A percentile compares a stretch with the other conserved stretches of the same genome.
Conservation (phyloP, 1,139 yeast genomes). For the Protomyces arabidopsidicola region DNA sequence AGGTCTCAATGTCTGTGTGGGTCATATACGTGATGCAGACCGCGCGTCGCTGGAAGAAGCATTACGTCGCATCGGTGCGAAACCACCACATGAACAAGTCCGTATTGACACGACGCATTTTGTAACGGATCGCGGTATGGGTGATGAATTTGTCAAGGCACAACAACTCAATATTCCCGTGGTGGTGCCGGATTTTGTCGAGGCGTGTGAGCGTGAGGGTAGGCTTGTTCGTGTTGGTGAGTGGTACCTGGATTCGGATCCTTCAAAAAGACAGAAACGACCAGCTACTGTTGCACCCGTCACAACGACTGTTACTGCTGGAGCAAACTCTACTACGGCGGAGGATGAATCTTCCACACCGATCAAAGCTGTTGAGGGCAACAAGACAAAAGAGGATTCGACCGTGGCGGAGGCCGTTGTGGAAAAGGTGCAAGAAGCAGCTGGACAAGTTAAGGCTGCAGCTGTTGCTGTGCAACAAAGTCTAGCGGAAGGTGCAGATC, state of each 20-base stretch:
- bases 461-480: not conserved
- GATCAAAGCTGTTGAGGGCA: not conserved
- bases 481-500: not conserved
- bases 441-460: not conserved
- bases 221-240: conserved; percentile 90
- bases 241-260: conserved; percentile 54
- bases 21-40: conserved; percentile 65
- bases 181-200: conserved; percentile 94
- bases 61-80: conserved; percentile 72
- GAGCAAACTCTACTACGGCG: not conserved
- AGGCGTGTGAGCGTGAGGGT: conserved; percentile 86
- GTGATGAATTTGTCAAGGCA: conserved; percentile 69
- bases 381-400: not conserved
- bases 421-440: not conserved
- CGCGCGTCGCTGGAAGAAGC: conserved; percentile 60
- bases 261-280: conserved; percentile 17
- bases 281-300: not conserved
- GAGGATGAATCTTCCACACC: not conserved
- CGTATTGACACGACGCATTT: conserved; percentile 92
- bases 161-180: conserved; percentile 84
- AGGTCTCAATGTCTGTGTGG: conserved; percentile 88
- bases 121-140: conserved; percentile 67
- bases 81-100: conserved; percentile 66
- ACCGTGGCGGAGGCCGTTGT: not conserved
- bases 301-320: not conserved